These are phyloP conservation scores for Paragyromitra xinjiangensis DNA, from an alignment of 495 filamentous ascomycete genomes.

Conservation along the genomic window DNA sequence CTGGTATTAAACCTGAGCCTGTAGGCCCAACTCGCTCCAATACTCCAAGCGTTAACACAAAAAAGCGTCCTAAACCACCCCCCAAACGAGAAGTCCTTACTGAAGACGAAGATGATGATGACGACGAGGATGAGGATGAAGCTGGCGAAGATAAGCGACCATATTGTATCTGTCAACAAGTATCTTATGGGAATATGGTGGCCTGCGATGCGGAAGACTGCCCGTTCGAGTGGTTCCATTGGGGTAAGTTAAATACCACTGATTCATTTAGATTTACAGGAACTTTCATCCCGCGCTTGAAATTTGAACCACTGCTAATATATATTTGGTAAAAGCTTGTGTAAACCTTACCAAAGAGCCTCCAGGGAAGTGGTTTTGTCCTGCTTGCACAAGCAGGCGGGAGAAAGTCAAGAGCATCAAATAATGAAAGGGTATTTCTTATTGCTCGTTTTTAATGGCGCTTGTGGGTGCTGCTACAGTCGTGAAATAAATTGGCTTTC, in stretches of 20 bases:
- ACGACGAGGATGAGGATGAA: constrained; percentile 79
- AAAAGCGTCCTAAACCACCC: constrained; percentile 56
- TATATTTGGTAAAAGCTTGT: constrained; percentile 62
- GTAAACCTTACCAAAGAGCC: constrained; percentile 90
- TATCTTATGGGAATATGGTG: constrained; percentile 97
- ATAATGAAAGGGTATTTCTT: constrained; percentile 27
- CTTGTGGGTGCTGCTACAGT: constrained; percentile 8
- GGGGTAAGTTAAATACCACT: constrained; percentile 62
- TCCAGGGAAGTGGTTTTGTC: constrained; percentile 91
- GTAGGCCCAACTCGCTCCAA: constrained; percentile 51
- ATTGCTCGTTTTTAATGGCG: constrained; percentile 25
- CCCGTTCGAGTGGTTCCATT: constrained; percentile 98
- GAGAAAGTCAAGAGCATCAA: constrained; percentile 59
- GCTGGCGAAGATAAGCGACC: constrained; percentile 86
- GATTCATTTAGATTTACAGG: neutral
- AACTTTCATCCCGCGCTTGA: neutral
- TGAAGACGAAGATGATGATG: constrained; percentile 66
- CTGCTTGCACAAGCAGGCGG: constrained; percentile 74
- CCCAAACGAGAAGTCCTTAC: constrained; percentile 54
- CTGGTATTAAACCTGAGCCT: constrained; percentile 54
- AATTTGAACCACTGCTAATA: constrained; percentile 23
- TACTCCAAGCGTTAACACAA: constrained; percentile 54
- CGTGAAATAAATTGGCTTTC: constrained; percentile 16
- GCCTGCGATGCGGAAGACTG: constrained; percentile 95
- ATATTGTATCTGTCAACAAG: constrained; percentile 91